Base-by-base conservation (phyloP, 2,329 filamentous ascomycete genomes). In the Phaeosphaeria sp. region DNA sequence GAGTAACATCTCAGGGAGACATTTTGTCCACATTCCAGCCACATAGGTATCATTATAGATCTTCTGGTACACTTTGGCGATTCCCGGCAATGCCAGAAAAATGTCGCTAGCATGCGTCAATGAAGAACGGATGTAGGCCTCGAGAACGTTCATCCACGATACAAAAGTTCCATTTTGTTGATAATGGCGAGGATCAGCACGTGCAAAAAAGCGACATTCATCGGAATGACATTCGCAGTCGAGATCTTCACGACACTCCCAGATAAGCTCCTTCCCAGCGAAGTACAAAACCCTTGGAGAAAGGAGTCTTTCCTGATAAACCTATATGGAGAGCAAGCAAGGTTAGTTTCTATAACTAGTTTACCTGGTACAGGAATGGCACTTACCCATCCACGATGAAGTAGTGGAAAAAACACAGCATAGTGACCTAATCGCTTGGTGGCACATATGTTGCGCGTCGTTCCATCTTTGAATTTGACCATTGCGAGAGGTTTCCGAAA, bases 271-370 rank as follows among this genome's bases (percentile, higher is more conserved):
- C 3, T 46, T 20, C 1, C 42, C 40, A 6, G 33, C 50, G 42
- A 65, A 67, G 40, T 67, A 59, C n/a, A 68, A 40, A 2, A 63
- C 33, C 2, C 64, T 54, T 11, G 54, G 55, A n/a, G 64, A 56
- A 5, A 67, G 56, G 6, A 64, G 15, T 1, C 63, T 57, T 47
- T 65, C 63, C 49, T 65, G 60, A 18, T 51, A 53, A 17, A 40
- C 36, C 36, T 30, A 11, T 30, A 30, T 11, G n/a, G 25, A 30
- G 25, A 30, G 11, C 5, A 5, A 5, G 25, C 11, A 11, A 11
- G 5, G 25, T 30, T 11, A 30, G 25, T 30, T 11, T 6, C 25
- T 6, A 30, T 30, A 30, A 5, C 25, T 30, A 6, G 11, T 5
- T 6, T 30, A 11, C 25, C 11, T 30, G 25, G 5, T 11, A 30